phyloP scores from a whole-genome alignment of 2,329 filamentous ascomycete species.

The Rachicladosporium sp. region DNA sequence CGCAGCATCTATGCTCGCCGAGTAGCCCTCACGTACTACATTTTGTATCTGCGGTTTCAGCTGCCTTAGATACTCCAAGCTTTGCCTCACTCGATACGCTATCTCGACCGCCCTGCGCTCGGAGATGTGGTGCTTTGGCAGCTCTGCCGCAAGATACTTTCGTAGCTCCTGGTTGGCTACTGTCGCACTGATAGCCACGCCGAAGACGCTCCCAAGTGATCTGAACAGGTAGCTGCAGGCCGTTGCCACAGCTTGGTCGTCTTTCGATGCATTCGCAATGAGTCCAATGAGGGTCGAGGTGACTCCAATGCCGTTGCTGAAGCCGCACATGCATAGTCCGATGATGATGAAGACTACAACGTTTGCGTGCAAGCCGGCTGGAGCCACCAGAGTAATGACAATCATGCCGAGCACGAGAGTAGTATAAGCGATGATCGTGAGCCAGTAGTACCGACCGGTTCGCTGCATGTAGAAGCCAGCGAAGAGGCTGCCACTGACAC shows the following conservation, averaged over 20 bases:
- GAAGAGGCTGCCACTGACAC: conserved; percentile 52
- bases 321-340: conserved; percentile 43
- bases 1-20: conserved; percentile 40
- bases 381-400: conserved; percentile 43
- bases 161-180: conserved; percentile 59
- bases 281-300: conserved; percentile 61
- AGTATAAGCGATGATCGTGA: conserved; percentile 48
- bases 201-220: conserved; percentile 52
- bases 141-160: conserved; percentile 38
- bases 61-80: conserved; percentile 53
- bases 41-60: conserved; percentile 48
- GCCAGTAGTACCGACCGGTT: conserved; percentile 59
- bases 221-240: conserved; percentile 75
- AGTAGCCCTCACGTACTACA: conserved; percentile 56
- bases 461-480: conserved; percentile 56
- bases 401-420: conserved; percentile 43
- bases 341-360: conserved; percentile 42
- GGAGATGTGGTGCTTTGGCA: conserved; percentile 32
- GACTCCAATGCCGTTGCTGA: conserved; percentile 48
- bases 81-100: conserved; percentile 56
- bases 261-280: conserved; percentile 53
- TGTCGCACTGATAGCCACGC: conserved; percentile 58
- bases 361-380: conserved; percentile 34
- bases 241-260: conserved; percentile 62
- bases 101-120: conserved; percentile 52